These are phyloP conservation scores for Backusella sp. DNA, from an alignment of 192 early-diverging fungal genomes.

Conservation along the genomic window DNA sequence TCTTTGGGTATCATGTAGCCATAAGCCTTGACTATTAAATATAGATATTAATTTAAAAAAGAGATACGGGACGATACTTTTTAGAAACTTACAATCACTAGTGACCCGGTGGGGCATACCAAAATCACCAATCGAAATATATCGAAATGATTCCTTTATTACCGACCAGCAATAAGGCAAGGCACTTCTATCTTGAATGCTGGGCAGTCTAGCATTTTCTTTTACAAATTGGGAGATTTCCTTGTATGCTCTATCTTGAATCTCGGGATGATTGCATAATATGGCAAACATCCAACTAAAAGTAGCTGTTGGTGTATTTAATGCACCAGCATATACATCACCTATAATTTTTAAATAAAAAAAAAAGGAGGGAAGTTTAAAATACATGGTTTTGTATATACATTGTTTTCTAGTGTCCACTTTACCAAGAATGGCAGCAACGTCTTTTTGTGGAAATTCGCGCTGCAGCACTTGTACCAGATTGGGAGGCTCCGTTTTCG, in stretches of 20 bases:
- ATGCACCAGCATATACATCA: neutral
- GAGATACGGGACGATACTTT: neutral
- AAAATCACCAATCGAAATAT: neutral
- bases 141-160: neutral
- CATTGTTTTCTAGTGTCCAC: neutral
- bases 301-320: neutral
- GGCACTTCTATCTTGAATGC: neutral
- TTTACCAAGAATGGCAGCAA: neutral
- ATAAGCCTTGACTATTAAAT: neutral
- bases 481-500: neutral
- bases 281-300: slow-evolving; percentile 3
- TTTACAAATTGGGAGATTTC: neutral
- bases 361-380: neutral
- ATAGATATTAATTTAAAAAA: neutral
- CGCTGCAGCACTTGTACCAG: neutral
- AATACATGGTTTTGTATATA: neutral
- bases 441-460: neutral
- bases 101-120: neutral
- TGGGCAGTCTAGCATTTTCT: neutral
- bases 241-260: neutral
- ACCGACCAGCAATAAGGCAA: neutral
- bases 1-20: neutral
- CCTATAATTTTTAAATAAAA: neutral
- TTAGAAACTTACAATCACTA: neutral
- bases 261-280: neutral